These are phyloP conservation scores for Curvularia sp. DNA, from an alignment of 2,329 filamentous ascomycete species.

Conservation along the genomic window DNA sequence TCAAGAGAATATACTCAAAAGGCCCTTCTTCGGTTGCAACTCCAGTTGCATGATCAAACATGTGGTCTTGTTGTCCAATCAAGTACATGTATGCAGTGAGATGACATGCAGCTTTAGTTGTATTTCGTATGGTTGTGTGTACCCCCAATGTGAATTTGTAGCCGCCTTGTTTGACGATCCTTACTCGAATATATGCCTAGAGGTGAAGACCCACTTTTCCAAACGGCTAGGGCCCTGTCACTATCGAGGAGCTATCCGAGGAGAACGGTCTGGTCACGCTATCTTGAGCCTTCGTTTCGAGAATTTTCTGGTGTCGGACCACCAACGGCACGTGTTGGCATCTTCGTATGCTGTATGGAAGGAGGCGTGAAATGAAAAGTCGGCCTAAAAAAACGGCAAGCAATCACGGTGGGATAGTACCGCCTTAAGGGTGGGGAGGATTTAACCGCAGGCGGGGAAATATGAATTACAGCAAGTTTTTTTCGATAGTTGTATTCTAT, in stretches of 20 bases:
- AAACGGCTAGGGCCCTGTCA: background rate
- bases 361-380: background rate
- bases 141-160: background rate
- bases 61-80: background rate
- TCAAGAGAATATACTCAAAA: slow-evolving; percentile 4
- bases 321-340: background rate
- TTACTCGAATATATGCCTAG: background rate
- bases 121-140: background rate
- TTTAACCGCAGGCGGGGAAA: no score
- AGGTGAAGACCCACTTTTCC: background rate
- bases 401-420: background rate
- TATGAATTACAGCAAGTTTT: no score
- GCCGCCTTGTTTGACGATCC: background rate
- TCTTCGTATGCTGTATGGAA: background rate
- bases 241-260: no score
- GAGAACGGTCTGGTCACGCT: background rate
- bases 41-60: background rate
- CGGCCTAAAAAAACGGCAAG: background rate
- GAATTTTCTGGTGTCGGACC: background rate
- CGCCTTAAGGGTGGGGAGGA: no score
- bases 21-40: slow-evolving; percentile 10
- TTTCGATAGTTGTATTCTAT: no score
- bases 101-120: no score
- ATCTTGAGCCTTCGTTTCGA: background rate
- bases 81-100: background rate